These are phyloP conservation scores for Puccinia horiana DNA, from an alignment of 1,284 basidiomycete genomes.

Conservation along the genomic window DNA sequence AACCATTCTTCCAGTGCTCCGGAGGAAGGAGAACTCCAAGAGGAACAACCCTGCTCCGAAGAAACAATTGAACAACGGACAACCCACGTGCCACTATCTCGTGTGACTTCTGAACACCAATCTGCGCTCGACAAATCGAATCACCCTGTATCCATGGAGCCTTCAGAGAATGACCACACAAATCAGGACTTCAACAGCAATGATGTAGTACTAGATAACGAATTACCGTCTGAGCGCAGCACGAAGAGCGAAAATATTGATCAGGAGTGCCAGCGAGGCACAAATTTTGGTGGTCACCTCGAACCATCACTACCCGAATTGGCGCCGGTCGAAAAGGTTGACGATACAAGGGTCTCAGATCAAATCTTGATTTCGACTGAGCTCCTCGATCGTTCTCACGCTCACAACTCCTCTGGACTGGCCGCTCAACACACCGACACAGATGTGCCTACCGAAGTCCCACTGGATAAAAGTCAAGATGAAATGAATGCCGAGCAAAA, in stretches of 20 bases:
- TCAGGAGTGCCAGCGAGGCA: background rate
- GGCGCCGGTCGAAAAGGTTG: background rate
- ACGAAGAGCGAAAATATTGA: background rate
- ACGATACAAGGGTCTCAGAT: too few relatives aligned
- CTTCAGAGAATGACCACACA: background rate
- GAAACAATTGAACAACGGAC: background rate
- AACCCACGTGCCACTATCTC: background rate
- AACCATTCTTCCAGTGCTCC: background rate
- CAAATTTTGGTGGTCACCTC: background rate
- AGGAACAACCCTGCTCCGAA: background rate
- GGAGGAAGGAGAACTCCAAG: constrained; percentile 15
- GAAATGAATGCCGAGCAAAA: background rate
- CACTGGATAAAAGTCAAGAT: background rate
- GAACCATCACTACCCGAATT: background rate
- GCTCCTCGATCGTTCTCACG: background rate
- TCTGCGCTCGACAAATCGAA: background rate
- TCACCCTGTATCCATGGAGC: background rate
- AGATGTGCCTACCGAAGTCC: background rate
- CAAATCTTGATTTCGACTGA: too few relatives aligned
- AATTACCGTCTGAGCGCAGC: background rate
- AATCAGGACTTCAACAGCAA: background rate
- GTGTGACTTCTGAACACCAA: background rate
- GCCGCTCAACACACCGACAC: background rate
- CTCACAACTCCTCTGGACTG: background rate
- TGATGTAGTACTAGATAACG: background rate